Base-by-base conservation (phyloP, 2,329 filamentous ascomycete species). In the Fusarium succisae region DNA sequence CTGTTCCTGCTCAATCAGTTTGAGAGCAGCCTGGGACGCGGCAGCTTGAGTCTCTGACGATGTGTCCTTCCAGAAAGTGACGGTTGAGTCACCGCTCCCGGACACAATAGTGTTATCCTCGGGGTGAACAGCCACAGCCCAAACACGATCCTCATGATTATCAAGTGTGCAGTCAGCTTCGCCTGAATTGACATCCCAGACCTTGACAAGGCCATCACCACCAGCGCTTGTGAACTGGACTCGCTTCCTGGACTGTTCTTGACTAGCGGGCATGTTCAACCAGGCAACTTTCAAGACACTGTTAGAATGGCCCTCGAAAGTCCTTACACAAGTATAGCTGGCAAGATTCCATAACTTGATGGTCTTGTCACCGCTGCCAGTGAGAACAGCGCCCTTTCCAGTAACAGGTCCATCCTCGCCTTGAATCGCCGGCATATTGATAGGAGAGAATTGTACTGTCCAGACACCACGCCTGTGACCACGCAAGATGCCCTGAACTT, bases 61-160 rank as follows among this genome's bases (percentile, higher is more conserved):
- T 5, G 95, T 98, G 80, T 99, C 96, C 78, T 91, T 91, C 96
- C 96, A 99, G 84, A 98, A 98, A 2, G 94, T 97, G 43, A 99
- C 90, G 2, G 94, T 95, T 39, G 95, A 95, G 82, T 99, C 96
- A 59, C 93, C 96, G 66, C 94, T 95, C 41, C 95, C 96, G 12
- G 96, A 98, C 41, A 97, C 92, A 59, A 99, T 89, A 56, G 91
- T 91, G 78, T 95, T 90, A 15, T 87, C 89, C 48, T 87, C 79
- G 51, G 92, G 87, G 80, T 96, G 88, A 17, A 94, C 90, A 9
- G 94, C 90, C 24, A 98, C 86, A 1, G 95, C 95, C 95, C 95
- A 98, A 2, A 98, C 95, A 65, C 96, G 91, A 83, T 99, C 96
- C 77, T 95, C 95, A 82, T 99, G 96, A 83, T 98, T 98, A 83